A percentile compares a stretch with the other conserved stretches of the same genome.
These are phyloP conservation scores for Priceomyces melissophilus DNA, from an alignment of 805 yeast genomes.

Conservation along the genomic window DNA sequence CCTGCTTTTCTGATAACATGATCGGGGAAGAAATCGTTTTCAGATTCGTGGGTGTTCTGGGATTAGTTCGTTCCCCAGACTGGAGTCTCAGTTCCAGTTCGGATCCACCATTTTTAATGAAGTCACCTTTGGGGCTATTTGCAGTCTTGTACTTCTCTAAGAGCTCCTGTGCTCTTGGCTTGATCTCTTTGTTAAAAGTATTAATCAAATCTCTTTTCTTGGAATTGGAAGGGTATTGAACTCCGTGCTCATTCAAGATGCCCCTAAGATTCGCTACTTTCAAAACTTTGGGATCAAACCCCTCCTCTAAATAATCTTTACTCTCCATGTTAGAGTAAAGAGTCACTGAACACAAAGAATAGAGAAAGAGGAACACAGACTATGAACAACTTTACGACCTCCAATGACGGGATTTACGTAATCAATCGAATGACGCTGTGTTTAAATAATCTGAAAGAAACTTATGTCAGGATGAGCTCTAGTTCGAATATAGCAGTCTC, in stretches of 20 bases:
- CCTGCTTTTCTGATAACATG: neutral
- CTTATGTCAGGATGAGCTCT: no score
- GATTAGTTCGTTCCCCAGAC: neutral
- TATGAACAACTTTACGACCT: no score
- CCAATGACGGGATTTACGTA: no score
- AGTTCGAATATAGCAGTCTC: no score
- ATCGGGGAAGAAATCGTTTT: neutral
- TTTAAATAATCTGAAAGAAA: no score
- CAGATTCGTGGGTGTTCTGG: neutral
- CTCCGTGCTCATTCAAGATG: conserved; percentile 58
- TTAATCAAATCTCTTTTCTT: conserved; percentile 64
- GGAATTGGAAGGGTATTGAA: conserved; percentile 58
- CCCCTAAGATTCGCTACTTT: conserved; percentile 70
- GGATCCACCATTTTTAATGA: conserved; percentile 14
- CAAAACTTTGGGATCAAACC: conserved; percentile 63
- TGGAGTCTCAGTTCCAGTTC: conserved; percentile 3
- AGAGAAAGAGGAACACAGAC: no score
- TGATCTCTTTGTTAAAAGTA: conserved; percentile 55
- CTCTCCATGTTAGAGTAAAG: conserved; percentile 15
- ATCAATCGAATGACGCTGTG: no score
- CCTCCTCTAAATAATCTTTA: conserved; percentile 21
- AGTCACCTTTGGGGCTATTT: conserved; percentile 17
- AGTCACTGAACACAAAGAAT: no score
- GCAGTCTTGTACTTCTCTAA: conserved; percentile 24
- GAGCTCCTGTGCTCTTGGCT: conserved; percentile 44